These are phyloP conservation scores for Morella rubra DNA, from an alignment of 306 rosid genomes.

Conservation along the genomic window DNA sequence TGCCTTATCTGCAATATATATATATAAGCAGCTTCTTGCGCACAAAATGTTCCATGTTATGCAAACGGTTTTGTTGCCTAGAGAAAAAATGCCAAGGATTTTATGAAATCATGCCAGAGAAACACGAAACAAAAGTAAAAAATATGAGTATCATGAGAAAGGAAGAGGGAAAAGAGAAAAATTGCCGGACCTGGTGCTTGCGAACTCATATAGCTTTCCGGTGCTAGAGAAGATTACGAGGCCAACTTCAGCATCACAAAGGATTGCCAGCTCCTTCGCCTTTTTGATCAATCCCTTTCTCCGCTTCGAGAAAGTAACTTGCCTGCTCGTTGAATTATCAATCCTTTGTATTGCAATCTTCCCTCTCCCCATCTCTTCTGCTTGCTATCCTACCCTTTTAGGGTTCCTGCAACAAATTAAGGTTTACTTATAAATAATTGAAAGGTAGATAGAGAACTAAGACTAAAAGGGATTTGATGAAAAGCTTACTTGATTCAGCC, in stretches of 20 bases:
- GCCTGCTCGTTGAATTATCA: slow-evolving; percentile 72
- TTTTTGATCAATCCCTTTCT: slow-evolving; percentile 89
- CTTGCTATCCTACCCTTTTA: slow-evolving; percentile 8
- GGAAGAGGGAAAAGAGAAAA: neutral
- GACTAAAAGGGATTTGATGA: slow-evolving; percentile 7
- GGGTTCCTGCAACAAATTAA: slow-evolving; percentile 42
- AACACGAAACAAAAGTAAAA: neutral
- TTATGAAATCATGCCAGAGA: neutral
- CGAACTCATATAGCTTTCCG: slow-evolving; percentile 71
- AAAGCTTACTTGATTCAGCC: slow-evolving; percentile 34
- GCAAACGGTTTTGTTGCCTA: neutral
- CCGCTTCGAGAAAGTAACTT: slow-evolving; percentile 93
- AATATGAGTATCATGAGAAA: neutral
- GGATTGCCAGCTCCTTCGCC: slow-evolving; percentile 75
- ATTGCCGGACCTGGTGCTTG: slow-evolving; percentile 59
- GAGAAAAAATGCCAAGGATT: neutral
- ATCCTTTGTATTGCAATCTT: slow-evolving; percentile 83
- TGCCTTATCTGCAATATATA: neutral
- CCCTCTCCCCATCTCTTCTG: slow-evolving; percentile 68
- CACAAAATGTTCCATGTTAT: neutral
- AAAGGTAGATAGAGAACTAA: neutral
- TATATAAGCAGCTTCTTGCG: neutral
- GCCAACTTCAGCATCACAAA: slow-evolving; percentile 88
- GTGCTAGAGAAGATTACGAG: slow-evolving; percentile 76
- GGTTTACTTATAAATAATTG: neutral